A percentile compares a stretch with the other conserved stretches of the same genome.
These are phyloP conservation scores for Przewalskia tangutica DNA, from an alignment of 257 asterid genomes.

Conservation along the genomic window DNA sequence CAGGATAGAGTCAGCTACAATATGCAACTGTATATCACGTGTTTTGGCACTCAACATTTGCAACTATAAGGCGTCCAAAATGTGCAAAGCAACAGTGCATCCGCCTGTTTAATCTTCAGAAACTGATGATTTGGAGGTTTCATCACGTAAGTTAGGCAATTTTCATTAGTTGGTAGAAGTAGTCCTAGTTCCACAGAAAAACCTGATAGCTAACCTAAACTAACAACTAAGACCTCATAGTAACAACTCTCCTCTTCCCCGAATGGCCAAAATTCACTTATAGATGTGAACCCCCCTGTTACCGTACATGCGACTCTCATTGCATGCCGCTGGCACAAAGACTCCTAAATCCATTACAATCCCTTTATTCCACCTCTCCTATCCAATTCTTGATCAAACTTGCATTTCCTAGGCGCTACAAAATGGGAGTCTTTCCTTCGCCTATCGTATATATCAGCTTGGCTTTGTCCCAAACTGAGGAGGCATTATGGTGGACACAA, in stretches of 20 bases:
- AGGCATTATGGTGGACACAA: constrained; percentile 7
- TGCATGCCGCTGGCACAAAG: background rate
- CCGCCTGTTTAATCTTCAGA: background rate
- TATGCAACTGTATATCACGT: background rate
- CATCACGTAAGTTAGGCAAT: background rate
- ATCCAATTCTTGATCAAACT: background rate
- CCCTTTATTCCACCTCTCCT: constrained; percentile 4
- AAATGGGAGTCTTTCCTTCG: constrained; percentile 5
- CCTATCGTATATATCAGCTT: constrained; percentile 6
- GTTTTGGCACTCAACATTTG: background rate
- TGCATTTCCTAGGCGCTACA: background rate
- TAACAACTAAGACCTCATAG: background rate
- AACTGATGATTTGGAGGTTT: background rate
- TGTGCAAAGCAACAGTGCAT: background rate
- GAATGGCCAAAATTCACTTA: background rate
- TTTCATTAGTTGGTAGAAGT: background rate
- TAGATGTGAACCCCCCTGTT: background rate
- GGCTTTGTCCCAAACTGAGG: constrained; percentile 9
- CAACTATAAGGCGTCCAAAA: background rate
- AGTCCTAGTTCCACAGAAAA: background rate
- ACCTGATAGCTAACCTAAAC: background rate
- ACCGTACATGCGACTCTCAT: background rate
- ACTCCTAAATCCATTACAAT: constrained; percentile 2
- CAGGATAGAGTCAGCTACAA: background rate
- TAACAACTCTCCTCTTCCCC: background rate